Base-by-base conservation (phyloP, 1,284 basidiomycete species). In the Ustilago tritici region DNA sequence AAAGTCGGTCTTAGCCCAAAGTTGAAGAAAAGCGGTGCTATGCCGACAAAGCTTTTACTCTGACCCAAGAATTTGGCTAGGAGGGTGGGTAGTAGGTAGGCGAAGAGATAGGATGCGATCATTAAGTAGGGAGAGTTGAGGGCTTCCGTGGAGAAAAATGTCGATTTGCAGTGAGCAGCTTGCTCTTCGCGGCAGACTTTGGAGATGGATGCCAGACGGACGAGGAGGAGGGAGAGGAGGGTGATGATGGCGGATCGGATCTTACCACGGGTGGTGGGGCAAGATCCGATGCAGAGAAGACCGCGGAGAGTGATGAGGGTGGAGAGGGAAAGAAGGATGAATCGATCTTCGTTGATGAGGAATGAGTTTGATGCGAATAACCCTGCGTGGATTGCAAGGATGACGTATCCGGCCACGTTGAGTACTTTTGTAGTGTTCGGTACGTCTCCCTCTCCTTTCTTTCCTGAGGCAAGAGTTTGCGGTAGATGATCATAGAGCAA, bases 101-200 rank as follows among this genome's bases (percentile, higher is more conserved):
- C 82, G 1, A 65, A n/a, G 2, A 70, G 12, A 52, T 85, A 85
- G 6, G 80, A 62, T 1, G 54, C 52, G 1, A 38, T 69, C 49
- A 83, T 75, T 15, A 55, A 56, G 50, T 69, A 81, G 0, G 69
- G 67, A 41, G 69, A 76, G 68, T 84, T 84, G 49, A 80, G 56
- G 12, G 82, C 81, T 17, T 68, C 4, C 40, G 61, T 56, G 85
- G 57, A 86, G 84, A 75, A 88, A 81, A 62, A 95, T 87, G 68
- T 92, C 89, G 58, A 96, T 87, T 82, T 92, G 93, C 12, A 95
- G 86, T 1, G 92, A 0, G 93, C 92, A 54, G 93, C 92, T 86
- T 98, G 96, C 85, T 99, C 97, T 85, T 99, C 97, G 61, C 97
- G 89, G 84, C 96, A 99, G 0, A 95, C 91, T 0, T 67, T 94